A percentile compares a stretch with the other conserved stretches of the same genome.
Conservation (phyloP, 2,329 filamentous ascomycete species). For the Hysterium pulicare region DNA sequence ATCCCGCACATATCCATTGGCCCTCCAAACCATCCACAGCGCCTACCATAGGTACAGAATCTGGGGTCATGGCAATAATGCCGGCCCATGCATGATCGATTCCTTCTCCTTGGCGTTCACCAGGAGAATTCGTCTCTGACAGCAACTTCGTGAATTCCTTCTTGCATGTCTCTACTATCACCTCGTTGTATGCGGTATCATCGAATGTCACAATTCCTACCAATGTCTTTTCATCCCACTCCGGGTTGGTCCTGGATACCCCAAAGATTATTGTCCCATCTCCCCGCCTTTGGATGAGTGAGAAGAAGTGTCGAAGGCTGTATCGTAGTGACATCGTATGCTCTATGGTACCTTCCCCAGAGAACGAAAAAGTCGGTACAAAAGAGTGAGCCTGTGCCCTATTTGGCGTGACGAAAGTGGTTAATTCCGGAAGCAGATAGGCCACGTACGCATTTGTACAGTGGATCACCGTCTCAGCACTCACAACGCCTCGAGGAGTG, state of each 20-base stretch:
- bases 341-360: neutral
- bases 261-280: constrained; percentile 47
- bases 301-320: constrained; percentile 49
- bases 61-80: constrained; percentile 45
- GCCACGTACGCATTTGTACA: neutral
- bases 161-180: constrained; percentile 40
- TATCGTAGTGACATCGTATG: constrained; percentile 48
- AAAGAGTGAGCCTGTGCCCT: neutral
- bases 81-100: constrained; percentile 48
- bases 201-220: constrained; percentile 37
- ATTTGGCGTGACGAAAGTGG: neutral
- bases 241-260: constrained; percentile 38
- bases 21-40: neutral
- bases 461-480: neutral
- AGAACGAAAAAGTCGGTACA: neutral
- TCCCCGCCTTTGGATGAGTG: constrained; percentile 44
- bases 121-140: constrained; percentile 22
- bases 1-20: neutral
- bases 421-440: neutral
- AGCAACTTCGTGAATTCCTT: constrained; percentile 29
- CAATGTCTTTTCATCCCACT: neutral
- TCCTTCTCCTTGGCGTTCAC: constrained; percentile 41
- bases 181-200: constrained; percentile 40
- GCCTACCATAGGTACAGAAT: neutral
- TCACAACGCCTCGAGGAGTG: neutral